Evolutionary conservation across 495 filamentous ascomycete species (phyloP).

Genomic region (Parathielavia appendiculata): DNA sequence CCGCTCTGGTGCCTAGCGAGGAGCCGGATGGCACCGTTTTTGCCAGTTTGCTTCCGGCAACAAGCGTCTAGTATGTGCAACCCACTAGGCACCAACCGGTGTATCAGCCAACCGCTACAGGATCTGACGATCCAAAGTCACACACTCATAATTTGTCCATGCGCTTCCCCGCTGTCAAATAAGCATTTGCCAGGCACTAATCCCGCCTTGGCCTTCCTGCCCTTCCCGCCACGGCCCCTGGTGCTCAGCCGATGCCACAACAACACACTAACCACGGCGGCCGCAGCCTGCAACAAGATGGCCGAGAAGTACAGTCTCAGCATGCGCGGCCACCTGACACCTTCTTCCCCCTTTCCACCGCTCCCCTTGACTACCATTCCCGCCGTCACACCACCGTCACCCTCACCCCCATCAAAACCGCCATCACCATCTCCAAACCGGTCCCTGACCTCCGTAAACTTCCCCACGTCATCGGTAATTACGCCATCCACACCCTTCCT

Average conservation of each 20-base stretch:
- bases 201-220: conserved; percentile 3
- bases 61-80: neutral
- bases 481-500: conserved; percentile 47
- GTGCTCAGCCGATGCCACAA: conserved; percentile 20
- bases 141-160: neutral
- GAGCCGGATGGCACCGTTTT: no score
- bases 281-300: conserved; percentile 20
- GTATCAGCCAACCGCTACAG: neutral
- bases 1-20: no score
- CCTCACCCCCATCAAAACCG: conserved; percentile 1
- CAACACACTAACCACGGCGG: conserved; percentile 13
- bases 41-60: neutral
- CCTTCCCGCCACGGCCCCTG: conserved; percentile 3
- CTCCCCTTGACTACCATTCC: neutral
- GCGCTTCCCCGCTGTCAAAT: neutral
- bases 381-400: neutral
- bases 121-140: no score
- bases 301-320: conserved; percentile 20
- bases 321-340: neutral
- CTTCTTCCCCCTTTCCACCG: neutral
- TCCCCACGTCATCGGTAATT: conserved; percentile 52
- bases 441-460: conserved; percentile 41
- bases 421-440: conserved; percentile 11
- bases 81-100: neutral
- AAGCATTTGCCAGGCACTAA: neutral